Percentiles rank a stretch among this genome's conserved stretches.
These are phyloP conservation scores for Penicillium carneum DNA, from an alignment of 2,329 filamentous ascomycete genomes.

Conservation along the genomic window DNA sequence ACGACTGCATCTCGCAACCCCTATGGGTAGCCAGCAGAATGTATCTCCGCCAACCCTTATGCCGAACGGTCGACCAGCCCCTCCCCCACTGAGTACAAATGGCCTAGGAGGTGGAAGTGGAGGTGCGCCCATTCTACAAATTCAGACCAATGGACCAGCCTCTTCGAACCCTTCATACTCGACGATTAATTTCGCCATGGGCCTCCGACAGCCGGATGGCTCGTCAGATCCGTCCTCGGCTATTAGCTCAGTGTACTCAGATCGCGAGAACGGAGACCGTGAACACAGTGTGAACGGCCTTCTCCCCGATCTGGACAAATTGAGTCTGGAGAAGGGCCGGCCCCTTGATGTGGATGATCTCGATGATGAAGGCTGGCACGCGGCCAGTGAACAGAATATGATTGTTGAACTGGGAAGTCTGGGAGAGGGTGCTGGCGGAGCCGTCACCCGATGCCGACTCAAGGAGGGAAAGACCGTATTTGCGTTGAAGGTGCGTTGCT, in stretches of 20 bases:
- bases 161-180: conserved; percentile 81
- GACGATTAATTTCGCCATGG: conserved; percentile 80
- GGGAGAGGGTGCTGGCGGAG: conserved; percentile 93
- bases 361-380: conserved; percentile 93
- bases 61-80: conserved; percentile 60
- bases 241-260: conserved; percentile 83
- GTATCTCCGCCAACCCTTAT: conserved; percentile 69
- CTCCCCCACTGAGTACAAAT: conserved; percentile 69
- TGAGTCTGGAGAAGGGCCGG: conserved; percentile 81
- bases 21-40: conserved; percentile 76
- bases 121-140: conserved; percentile 78
- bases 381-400: conserved; percentile 85
- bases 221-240: conserved; percentile 87
- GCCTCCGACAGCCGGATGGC: conserved; percentile 65
- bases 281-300: conserved; percentile 81
- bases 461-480: conserved; percentile 94
- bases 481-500: conserved; percentile 79
- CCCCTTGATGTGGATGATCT: conserved; percentile 90
- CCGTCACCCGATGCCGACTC: conserved; percentile 87
- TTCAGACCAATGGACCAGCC: conserved; percentile 78
- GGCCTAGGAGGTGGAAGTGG: conserved; percentile 84
- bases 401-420: conserved; percentile 88
- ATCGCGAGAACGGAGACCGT: conserved; percentile 79
- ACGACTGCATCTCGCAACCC: conserved; percentile 84
- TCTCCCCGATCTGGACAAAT: conserved; percentile 77